These are phyloP conservation scores for Talaromyces marneffei DNA, from an alignment of 2,329 filamentous ascomycete genomes.

Conservation along the genomic window DNA sequence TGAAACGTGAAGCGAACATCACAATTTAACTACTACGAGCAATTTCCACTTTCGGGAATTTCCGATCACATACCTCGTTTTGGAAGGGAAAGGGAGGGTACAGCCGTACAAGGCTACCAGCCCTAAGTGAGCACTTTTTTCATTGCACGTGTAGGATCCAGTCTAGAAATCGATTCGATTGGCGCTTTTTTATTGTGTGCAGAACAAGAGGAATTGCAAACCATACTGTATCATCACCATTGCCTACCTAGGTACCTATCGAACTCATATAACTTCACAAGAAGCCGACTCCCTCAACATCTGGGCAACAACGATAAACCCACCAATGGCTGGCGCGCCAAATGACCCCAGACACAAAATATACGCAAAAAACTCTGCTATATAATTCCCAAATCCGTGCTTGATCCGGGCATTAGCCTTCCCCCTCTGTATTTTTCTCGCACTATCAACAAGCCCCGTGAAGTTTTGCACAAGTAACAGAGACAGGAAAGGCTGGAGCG, in stretches of 20 bases:
- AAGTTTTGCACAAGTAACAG: neutral
- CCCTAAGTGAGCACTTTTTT: neutral
- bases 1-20: neutral
- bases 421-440: neutral
- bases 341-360: neutral
- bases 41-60: neutral
- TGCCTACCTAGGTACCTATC: too few relatives aligned
- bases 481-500: neutral
- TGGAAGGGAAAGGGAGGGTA: neutral
- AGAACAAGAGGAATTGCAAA: too few relatives aligned
- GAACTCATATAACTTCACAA: neutral
- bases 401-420: neutral
- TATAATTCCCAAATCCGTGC: neutral
- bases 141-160: neutral
- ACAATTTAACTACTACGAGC: too few relatives aligned
- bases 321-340: slow-evolving; percentile 21
- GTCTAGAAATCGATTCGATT: neutral
- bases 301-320: slow-evolving; percentile 25
- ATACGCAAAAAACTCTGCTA: neutral
- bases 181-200: neutral
- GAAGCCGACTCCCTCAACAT: slow-evolving; percentile 24
- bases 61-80: neutral
- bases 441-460: neutral
- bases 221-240: neutral
- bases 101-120: too few relatives aligned